These are phyloP conservation scores for Linnemannia exigua DNA, from an alignment of 192 early-diverging fungal genomes.

Conservation along the genomic window DNA sequence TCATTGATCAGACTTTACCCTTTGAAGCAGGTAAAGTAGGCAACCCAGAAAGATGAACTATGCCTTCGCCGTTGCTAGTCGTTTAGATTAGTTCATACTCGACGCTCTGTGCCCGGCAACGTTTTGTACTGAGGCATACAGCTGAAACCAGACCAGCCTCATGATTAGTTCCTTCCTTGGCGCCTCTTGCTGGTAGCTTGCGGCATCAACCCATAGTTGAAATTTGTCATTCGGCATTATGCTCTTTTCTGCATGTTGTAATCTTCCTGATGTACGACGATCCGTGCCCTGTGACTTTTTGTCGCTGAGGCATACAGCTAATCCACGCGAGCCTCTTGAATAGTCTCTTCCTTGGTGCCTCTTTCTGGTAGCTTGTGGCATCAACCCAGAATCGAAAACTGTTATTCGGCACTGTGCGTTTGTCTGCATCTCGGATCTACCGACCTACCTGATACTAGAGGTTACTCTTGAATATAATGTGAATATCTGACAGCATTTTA, in stretches of 20 bases:
- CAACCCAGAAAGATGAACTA: constrained; percentile 8
- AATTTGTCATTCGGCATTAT: constrained; percentile 13
- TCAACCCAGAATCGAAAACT: too few relatives aligned
- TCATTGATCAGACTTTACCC: too few relatives aligned
- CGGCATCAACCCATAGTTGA: constrained; percentile 34
- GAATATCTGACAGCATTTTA: neutral
- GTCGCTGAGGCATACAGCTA: neutral
- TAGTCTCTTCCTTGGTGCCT: too few relatives aligned
- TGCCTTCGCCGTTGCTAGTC: constrained; percentile 7
- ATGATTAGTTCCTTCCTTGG: constrained; percentile 34
- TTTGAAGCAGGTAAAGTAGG: neutral
- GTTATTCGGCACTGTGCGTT: constrained; percentile 14
- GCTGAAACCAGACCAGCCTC: constrained; percentile 30
- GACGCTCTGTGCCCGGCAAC: constrained; percentile 25
- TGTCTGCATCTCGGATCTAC: constrained; percentile 31
- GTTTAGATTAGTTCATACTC: constrained; percentile 10
- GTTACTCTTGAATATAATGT: neutral
- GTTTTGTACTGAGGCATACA: constrained; percentile 27
- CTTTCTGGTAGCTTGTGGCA: too few relatives aligned
- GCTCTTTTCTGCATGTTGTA: neutral
- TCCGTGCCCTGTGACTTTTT: constrained; percentile 6
- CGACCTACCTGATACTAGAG: neutral
- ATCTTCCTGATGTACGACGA: constrained; percentile 3
- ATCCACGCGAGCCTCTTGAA: constrained; percentile 6
- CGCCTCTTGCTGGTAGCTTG: constrained; percentile 22